phyloP scores from a whole-genome alignment of 345 rosid species.

The Moricandia arvensis region DNA sequence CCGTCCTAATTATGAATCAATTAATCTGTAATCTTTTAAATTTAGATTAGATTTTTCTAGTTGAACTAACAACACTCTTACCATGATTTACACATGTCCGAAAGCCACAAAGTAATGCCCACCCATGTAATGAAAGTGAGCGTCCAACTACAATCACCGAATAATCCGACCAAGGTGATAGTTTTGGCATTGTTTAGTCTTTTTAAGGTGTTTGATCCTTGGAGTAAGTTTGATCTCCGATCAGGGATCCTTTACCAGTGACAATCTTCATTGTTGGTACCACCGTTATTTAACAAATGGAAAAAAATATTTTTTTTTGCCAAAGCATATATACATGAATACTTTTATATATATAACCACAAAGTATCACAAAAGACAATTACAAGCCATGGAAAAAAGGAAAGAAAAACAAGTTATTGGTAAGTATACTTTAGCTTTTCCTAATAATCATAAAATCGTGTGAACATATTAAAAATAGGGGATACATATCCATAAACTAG shows the following conservation, averaged over 20 bases:
- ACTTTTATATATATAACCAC: neutral
- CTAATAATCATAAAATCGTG: neutral
- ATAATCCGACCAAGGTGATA: too few species aligned
- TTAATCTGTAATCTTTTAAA: too few species aligned
- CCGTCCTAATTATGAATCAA: too few species aligned
- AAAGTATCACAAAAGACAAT: neutral
- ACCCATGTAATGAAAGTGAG: too few species aligned
- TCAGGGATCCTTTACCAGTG: neutral
- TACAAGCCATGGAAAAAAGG: neutral
- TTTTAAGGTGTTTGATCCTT: too few species aligned
- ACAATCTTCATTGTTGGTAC: neutral
- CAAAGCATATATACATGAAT: neutral
- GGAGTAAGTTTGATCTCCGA: neutral
- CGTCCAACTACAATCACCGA: too few species aligned
- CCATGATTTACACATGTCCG: too few species aligned
- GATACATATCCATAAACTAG: neutral
- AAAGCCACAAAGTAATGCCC: too few species aligned
- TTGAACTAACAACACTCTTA: too few species aligned
- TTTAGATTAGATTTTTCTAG: too few species aligned
- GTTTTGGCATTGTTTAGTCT: too few species aligned
- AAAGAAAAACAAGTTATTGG: neutral
- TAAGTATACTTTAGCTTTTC: neutral
- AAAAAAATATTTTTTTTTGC: neutral
- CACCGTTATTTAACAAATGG: neutral
- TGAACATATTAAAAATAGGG: neutral